These are phyloP conservation scores for Amauroascus niger DNA, from an alignment of 2,329 filamentous ascomycete species.

Conservation along the genomic window DNA sequence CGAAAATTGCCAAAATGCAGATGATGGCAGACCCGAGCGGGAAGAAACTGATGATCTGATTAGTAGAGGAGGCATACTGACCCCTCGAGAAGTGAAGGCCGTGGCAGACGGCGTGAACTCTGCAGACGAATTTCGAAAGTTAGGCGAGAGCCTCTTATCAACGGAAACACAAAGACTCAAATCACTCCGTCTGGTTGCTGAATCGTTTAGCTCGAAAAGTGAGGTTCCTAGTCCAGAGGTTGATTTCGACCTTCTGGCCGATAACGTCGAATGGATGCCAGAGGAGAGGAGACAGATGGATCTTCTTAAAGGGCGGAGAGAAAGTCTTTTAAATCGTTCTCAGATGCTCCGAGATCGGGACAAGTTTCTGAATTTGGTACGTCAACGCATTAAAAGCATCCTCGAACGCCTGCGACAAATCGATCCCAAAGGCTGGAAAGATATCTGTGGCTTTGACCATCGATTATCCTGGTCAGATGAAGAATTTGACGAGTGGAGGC, in stretches of 20 bases:
- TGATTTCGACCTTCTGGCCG: slow-evolving; percentile 12
- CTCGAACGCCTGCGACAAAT: slow-evolving; percentile 37
- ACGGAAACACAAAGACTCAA: slow-evolving; percentile 22
- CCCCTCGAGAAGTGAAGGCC: slow-evolving; percentile 35
- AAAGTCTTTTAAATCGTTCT: slow-evolving; percentile 22
- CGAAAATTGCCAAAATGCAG: slow-evolving; percentile 23
- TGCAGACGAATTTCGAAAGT: slow-evolving; percentile 33
- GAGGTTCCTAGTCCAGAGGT: background rate
- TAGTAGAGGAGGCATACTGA: slow-evolving; percentile 35
- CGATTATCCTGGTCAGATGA: slow-evolving; percentile 41
- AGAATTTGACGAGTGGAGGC: slow-evolving; percentile 41
- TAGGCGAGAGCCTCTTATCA: slow-evolving; percentile 33
- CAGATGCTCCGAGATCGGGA: slow-evolving; percentile 37
- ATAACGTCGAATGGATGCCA: slow-evolving; percentile 15
- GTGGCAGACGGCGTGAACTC: slow-evolving; percentile 31
- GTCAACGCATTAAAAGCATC: slow-evolving; percentile 34
- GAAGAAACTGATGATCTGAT: slow-evolving; percentile 19
- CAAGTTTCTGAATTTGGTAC: slow-evolving; percentile 35
- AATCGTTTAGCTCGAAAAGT: background rate
- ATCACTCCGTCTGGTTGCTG: slow-evolving; percentile 1
- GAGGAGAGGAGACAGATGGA: slow-evolving; percentile 18
- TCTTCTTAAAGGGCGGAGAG: slow-evolving; percentile 14
- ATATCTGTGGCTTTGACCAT: slow-evolving; percentile 42
- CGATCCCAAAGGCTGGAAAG: slow-evolving; percentile 40
- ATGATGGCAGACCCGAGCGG: slow-evolving; percentile 17